Evolutionary conservation across 2,329 filamentous ascomycete species (phyloP), one percentile per base, ranked within the genome.

Genomic region (Sordariomycetes sp.): DNA sequence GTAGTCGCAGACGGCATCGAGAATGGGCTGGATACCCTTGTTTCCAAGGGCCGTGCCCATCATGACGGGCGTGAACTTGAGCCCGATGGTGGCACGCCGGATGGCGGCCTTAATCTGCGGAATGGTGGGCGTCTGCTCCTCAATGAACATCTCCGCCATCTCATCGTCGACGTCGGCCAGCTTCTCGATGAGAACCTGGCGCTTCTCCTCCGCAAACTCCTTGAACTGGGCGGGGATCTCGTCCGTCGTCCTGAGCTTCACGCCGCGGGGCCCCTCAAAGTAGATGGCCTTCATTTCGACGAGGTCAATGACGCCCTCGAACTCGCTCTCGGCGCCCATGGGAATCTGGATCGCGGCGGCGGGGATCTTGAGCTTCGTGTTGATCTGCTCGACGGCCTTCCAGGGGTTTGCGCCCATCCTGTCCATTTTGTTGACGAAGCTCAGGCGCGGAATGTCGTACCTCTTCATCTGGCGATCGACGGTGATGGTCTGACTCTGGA

Each of bases 391-490:
- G 58, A 99, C 85, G 10, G 90, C 91, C 74, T 95, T 96, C 84
- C 91, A 99, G 10, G 94, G 94, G 69, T 99, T 97, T 62, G 94
- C 89, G 60, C 94, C 94, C 87, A 96, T 96, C 62, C 94, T 87
- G 68, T 99, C 94, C 92, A 99, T 97, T 80, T 99, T 99, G 78
- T 99, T 99, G 69, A 99, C 84, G 67, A 99, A 99, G 57, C 89
- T 95, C 70, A 99, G 85, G 65, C 94, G 82, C 60, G 94, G 94
- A 61, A 99, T 86, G 68, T 97, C 92, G 78, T 99, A 99, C 64
- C 94, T 85, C 76, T 90, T 89, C 94, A 99, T 99, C 76, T 99
- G 94, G 64, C 94, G 83, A 71, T 99, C 91, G 62, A 99, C 94
- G 1, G 94, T 99, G 65, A 96, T 96, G 22, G 94, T 99, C 74